phyloP scores from a whole-genome alignment of 306 rosid genomes.

The Vicia villosa region DNA sequence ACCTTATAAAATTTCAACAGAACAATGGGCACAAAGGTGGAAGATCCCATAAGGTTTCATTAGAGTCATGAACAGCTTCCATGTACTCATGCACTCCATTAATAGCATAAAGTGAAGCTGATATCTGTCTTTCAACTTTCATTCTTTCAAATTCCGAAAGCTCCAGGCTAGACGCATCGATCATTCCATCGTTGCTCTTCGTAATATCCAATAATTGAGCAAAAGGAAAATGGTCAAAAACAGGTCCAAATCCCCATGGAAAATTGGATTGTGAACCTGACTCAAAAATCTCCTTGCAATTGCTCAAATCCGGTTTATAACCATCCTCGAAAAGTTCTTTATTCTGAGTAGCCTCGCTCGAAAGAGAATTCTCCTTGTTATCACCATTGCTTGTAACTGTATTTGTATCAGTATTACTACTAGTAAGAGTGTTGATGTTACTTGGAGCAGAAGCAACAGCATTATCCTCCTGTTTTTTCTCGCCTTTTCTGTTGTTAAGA shows the following conservation, averaged over 20 bases:
- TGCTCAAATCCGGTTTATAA: slow-evolving; percentile 75
- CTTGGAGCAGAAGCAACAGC: slow-evolving; percentile 27
- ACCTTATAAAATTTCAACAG: slow-evolving; percentile 40
- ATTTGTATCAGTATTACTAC: neutral
- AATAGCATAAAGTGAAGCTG: slow-evolving; percentile 87
- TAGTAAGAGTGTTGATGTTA: neutral
- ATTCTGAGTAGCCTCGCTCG: slow-evolving; percentile 27
- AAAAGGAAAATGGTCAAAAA: slow-evolving; percentile 53
- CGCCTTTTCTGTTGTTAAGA: slow-evolving; percentile 57
- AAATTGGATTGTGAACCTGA: slow-evolving; percentile 35
- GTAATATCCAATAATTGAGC: slow-evolving; percentile 57
- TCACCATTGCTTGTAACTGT: slow-evolving; percentile 22
- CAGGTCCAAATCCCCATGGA: slow-evolving; percentile 53
- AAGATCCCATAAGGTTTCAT: slow-evolving; percentile 82
- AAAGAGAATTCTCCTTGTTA: slow-evolving; percentile 18
- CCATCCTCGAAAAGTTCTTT: slow-evolving; percentile 50
- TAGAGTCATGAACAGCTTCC: slow-evolving; percentile 75
- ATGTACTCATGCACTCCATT: slow-evolving; percentile 92
- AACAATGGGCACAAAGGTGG: slow-evolving; percentile 78
- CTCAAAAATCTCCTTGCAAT: slow-evolving; percentile 47
- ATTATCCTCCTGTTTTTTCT: slow-evolving; percentile 15
- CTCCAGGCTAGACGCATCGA: slow-evolving; percentile 41
- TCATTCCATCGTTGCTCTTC: slow-evolving; percentile 35
- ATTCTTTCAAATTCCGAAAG: slow-evolving; percentile 76
- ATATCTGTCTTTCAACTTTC: slow-evolving; percentile 91